Evolutionary conservation across 768 basidiomycete genomes (phyloP), one percentile per base, ranked within the genome.

Genomic region (Lactifluus subvellereus): DNA sequence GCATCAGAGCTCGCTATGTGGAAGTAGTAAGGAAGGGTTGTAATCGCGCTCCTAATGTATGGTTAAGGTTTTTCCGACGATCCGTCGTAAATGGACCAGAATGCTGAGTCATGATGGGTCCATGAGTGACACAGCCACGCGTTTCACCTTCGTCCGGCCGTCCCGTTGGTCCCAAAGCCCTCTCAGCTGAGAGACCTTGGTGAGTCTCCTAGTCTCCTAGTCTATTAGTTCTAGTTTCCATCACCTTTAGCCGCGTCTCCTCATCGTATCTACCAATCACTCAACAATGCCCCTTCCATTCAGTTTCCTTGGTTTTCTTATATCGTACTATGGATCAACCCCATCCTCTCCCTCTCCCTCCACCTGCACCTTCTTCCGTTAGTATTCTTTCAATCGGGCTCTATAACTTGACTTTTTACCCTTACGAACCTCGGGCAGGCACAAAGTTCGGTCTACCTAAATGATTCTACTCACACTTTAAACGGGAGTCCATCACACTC

Each of bases 1-100:
- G 79, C 89, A 89, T 91, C 20, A 13, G 37, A 22, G 51, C 30
- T 22, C 18, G 32, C 8, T 42, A 57, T 52, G 50, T 51, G 37
- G 42, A 37, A 20, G 42, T 22, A 30, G 10, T 9, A 30, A 30
- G 27, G 27, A 30, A 30, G 27, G 27, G 27, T 3, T 27, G 27
- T 27, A 27, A 27, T 27, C 27, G 27, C 27, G 27, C 27, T 27
- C 27, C 27, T 27, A 27, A 27, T 27, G 27, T 27, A 27, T 27
- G 27, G 27, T 27, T 27, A 27, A 27, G 27, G 27, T 27, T 27
- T 27, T 27, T 27, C 27, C 27, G 27, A 27, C 27, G 27, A 27
- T 27, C 27, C 27, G 2, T 27, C 14, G 11, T 47, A 54, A 60
- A 54, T 30, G 49, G 59, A 60, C 59, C 59, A 52, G n/a, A 27